Evolutionary conservation across 345 rosid genomes (phyloP).

Genomic region (Cardamine chenopodiifolia): DNA sequence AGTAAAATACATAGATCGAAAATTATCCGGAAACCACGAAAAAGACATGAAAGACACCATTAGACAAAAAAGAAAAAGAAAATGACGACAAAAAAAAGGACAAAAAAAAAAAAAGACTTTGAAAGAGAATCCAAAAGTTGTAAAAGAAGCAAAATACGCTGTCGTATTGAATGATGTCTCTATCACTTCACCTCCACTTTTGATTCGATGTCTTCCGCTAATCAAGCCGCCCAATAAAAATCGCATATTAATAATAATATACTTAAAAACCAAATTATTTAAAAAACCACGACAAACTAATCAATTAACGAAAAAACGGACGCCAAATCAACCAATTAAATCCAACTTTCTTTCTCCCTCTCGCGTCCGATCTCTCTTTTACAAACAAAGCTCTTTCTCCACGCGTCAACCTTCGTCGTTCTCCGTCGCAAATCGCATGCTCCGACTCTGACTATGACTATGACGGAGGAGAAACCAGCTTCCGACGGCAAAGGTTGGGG

Average conservation of each 20-base stretch:
- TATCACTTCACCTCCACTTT: conserved; percentile 18
- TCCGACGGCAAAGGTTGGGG: conserved; percentile 74
- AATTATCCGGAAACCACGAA: conserved; percentile 22
- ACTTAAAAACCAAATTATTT: neutral
- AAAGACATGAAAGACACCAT: conserved; percentile 12
- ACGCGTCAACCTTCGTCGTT: conserved; percentile 26
- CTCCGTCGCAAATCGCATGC: conserved; percentile 29
- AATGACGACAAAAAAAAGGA: neutral
- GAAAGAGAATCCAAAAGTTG: conserved; percentile 21
- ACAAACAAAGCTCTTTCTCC: conserved; percentile 3
- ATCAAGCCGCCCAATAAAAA: conserved; percentile 23
- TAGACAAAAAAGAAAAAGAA: neutral
- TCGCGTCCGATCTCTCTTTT: conserved; percentile 45
- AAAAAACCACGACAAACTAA: neutral
- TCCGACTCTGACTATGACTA: conserved; percentile 54
- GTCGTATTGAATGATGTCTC: conserved; percentile 23
- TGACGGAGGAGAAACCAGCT: conserved; percentile 61
- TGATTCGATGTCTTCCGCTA: conserved; percentile 26
- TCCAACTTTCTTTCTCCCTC: conserved; percentile 34
- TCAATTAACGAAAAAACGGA: conserved; percentile 34
- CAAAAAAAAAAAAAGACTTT: conserved; percentile 10
- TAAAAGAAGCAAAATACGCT: conserved; percentile 25
- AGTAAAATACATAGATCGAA: neutral
- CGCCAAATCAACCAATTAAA: conserved; percentile 44
- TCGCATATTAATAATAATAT: neutral